Percentiles rank a stretch among this genome's conserved stretches.
Evolutionary conservation across 306 rosid genomes (phyloP).

Genomic region (Ammopiptanthus mongolicus): DNA sequence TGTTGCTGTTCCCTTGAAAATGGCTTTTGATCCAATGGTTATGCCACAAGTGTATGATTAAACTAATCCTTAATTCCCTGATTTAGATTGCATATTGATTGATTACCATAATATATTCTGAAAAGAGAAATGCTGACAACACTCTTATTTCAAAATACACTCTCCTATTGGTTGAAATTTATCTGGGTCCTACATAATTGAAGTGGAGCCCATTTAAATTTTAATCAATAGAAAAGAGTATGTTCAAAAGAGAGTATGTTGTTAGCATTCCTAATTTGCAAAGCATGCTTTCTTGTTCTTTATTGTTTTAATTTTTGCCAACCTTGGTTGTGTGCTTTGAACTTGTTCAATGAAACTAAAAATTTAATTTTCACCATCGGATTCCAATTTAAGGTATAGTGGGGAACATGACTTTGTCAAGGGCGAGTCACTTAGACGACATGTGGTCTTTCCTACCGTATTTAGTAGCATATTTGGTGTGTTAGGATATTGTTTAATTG

Average conservation of each 20-base stretch:
- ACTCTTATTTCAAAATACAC: too few relatives aligned
- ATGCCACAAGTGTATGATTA: constrained; percentile 32
- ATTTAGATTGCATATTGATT: constrained; percentile 22
- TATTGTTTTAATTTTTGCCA: background rate
- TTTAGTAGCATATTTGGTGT: constrained; percentile 22
- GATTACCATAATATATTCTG: background rate
- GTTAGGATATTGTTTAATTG: constrained; percentile 32
- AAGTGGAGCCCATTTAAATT: too few relatives aligned
- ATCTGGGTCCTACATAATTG: too few relatives aligned
- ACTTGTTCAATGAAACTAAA: constrained; percentile 21
- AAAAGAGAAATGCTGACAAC: too few relatives aligned
- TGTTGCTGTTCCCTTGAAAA: constrained; percentile 45
- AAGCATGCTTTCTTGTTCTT: constrained; percentile 2
- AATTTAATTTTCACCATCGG: constrained; percentile 17
- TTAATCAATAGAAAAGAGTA: too few relatives aligned
- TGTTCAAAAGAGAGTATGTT: too few relatives aligned
- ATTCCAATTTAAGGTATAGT: constrained; percentile 43
- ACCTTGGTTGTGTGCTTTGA: constrained; percentile 20
- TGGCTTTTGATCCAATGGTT: constrained; percentile 28
- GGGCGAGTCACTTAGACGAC: constrained; percentile 39
- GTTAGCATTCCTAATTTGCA: too few relatives aligned
- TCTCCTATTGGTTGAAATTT: too few relatives aligned
- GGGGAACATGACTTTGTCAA: constrained; percentile 27
- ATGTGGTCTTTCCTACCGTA: constrained; percentile 30
- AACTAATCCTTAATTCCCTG: constrained; percentile 15